Conservation (phyloP, 768 basidiomycete genomes). For the Amanita pallidorosea region DNA sequence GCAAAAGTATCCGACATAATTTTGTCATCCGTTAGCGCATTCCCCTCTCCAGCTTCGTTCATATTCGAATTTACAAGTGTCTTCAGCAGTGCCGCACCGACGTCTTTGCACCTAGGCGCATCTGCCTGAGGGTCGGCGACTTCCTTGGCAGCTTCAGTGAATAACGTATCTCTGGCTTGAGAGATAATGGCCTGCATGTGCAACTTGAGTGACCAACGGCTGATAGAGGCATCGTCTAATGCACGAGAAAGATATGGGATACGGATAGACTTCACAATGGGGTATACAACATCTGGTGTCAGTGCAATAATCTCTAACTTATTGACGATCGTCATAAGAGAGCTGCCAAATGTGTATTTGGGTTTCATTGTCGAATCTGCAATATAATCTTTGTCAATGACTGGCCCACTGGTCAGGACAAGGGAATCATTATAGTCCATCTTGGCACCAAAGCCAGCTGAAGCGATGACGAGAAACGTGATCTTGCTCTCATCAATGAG, state of each 20-base stretch:
- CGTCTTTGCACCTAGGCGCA: constrained; percentile 5
- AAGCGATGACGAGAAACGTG: constrained; percentile 27
- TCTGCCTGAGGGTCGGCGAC: constrained; percentile 9
- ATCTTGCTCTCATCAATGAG: not conserved
- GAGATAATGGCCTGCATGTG: constrained; percentile 34
- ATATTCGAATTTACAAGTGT: constrained; percentile 40
- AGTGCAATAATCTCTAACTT: constrained; percentile 19
- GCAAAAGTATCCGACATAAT: constrained; percentile 39
- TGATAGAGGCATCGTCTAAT: constrained; percentile 15
- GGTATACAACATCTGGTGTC: constrained; percentile 23
- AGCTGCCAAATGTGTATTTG: constrained; percentile 17
- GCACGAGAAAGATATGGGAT: constrained; percentile 25
- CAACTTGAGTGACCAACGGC: constrained; percentile 24
- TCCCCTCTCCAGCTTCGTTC: constrained; percentile 18
- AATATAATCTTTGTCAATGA: constrained; percentile 14
- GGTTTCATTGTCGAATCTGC: constrained; percentile 20
- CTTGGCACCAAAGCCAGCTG: constrained; percentile 28
- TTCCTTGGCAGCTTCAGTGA: constrained; percentile 10
- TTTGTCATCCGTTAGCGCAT: constrained; percentile 30
- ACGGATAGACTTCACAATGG: constrained; percentile 14
- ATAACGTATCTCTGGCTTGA: constrained; percentile 21
- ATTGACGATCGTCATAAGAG: constrained; percentile 19
- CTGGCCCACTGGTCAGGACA: constrained; percentile 21
- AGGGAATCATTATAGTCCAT: constrained; percentile 5
- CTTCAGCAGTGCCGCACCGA: constrained; percentile 27